Conservation (phyloP, 164 flowering plant genomes). For the Vitis rotundifolia region DNA sequence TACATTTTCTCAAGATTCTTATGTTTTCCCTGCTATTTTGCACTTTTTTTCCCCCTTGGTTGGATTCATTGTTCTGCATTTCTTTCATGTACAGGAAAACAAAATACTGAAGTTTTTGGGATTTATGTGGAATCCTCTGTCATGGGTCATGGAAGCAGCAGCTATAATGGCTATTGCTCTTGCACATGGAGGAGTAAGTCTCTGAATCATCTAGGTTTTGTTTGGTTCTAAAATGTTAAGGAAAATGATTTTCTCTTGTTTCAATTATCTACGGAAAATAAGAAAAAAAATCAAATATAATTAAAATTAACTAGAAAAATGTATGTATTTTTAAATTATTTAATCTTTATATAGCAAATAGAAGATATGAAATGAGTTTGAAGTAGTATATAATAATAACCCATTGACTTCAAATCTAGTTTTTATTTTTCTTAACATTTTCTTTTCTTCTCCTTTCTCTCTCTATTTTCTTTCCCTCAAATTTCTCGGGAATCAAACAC, state of each 20-base stretch:
- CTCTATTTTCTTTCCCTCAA: too few species aligned
- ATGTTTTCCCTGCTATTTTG: background rate
- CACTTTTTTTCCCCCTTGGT: background rate
- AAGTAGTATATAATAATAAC: background rate
- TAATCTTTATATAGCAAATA: background rate
- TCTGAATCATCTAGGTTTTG: background rate
- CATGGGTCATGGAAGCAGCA: slow-evolving; percentile 88
- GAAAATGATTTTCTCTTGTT: too few species aligned
- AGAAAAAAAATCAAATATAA: too few species aligned
- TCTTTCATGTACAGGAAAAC: slow-evolving; percentile 43
- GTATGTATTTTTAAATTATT: too few species aligned
- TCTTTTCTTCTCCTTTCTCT: too few species aligned
- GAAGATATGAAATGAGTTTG: background rate
- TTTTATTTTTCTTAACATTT: too few species aligned
- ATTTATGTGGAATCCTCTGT: slow-evolving; percentile 84
- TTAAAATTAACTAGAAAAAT: too few species aligned
- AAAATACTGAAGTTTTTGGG: slow-evolving; percentile 73
- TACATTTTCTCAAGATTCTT: background rate
- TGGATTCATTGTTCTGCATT: background rate
- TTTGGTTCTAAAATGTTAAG: background rate
- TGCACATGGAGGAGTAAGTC: slow-evolving; percentile 55
- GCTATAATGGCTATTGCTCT: slow-evolving; percentile 74
- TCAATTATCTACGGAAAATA: too few species aligned
- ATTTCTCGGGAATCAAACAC: too few species aligned
- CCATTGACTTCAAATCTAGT: too few species aligned